Evolutionary conservation across 106 monocot genomes (phyloP), one percentile per base, ranked within the genome.

Genomic region (Dendrobium nobile): DNA sequence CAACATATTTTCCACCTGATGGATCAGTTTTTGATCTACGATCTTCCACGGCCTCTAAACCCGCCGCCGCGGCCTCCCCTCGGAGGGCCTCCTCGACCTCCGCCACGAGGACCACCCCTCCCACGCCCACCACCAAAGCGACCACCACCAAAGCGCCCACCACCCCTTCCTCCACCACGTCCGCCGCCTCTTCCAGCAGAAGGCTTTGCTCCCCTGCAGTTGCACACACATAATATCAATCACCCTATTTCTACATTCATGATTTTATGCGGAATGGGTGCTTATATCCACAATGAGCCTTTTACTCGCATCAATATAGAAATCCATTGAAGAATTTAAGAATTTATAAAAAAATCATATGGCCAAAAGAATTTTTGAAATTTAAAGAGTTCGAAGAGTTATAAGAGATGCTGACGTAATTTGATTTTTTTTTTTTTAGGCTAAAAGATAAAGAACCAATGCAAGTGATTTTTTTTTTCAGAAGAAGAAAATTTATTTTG

Each of bases 21-120:
- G 51, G 15, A 13, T 51, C 13, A 61, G 20, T 61, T 61, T 61
- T 61, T 22, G 19, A 61, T 70, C 54, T 89, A 89, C 11, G 48
- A 82, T 78, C 92, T 87, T 72, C 89, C 92, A 27, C 92, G 82
- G 5, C 87, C 89, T 78, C 92, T 85, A 68, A 91, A 91, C 26
- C 91, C 92, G 43, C 79, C 80, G 72, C 85, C 54, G 27, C 84
- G 77, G n/a, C 87, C 82, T 37, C 90, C 87, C 54, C 90, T 88
- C 24, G 87, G 85, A 59, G 87, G 82, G 3, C 85, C 85, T 0
- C 91, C 80, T 16, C 70, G 33, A 33, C 70, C 70, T 1, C 91
- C 82, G 16, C 91, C 87, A 28, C 89, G 79, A 11, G 83, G 82
- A 0, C 81, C 87, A 43, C 89, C 84, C 82, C 92, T 87, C 28